phyloP scores from a whole-genome alignment of 169 alveolate genomes.

The Miamiensis avidus region DNA sequence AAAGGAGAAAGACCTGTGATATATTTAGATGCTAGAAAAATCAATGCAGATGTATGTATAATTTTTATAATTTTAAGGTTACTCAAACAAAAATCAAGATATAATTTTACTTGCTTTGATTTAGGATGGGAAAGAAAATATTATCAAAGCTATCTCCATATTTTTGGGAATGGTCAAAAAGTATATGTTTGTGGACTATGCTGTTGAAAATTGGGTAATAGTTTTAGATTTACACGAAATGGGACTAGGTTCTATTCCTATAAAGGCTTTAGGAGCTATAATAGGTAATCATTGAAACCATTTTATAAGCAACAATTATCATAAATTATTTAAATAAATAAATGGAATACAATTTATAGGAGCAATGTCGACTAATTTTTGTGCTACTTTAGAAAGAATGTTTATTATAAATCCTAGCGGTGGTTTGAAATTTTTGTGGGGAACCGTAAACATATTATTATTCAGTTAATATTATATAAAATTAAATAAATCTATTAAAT shows the following conservation, averaged over 20 bases:
- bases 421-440: constrained; percentile 16
- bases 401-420: constrained; percentile 13
- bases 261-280: constrained; percentile 11
- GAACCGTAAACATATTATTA: neutral
- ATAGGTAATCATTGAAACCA: neutral
- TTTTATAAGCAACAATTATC: neutral
- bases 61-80: neutral
- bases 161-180: constrained; percentile 6
- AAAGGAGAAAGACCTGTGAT: constrained; percentile 21
- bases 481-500: too few species aligned
- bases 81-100: neutral
- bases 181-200: constrained; percentile 19
- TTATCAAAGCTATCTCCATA: constrained; percentile 22
- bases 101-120: neutral
- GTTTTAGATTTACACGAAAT: constrained; percentile 15
- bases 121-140: constrained; percentile 18
- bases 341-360: too few species aligned
- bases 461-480: too few species aligned
- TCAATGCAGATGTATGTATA: neutral
- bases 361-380: constrained; percentile 19
- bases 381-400: constrained; percentile 20
- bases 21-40: constrained; percentile 15
- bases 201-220: constrained; percentile 24
- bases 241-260: constrained; percentile 20
- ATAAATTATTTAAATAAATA: too few species aligned